Base-by-base conservation (phyloP, 257 asterid species). In the Ilex aquifolium region DNA sequence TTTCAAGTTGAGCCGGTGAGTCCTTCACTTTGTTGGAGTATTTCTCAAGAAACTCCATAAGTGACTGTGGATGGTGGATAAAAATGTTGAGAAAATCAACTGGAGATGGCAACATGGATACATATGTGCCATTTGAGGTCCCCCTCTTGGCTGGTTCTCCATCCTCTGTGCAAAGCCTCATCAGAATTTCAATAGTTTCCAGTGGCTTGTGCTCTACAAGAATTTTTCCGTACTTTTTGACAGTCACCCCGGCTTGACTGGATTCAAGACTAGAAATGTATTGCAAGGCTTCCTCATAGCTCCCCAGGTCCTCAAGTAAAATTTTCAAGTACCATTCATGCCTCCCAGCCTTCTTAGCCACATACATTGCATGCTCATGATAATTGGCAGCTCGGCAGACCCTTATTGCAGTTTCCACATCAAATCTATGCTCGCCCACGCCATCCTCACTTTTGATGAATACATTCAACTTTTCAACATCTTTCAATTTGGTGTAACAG, bases 321-420 rank as follows among this genome's bases (percentile, higher is more conserved):
- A 91, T 91, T 83, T 91, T 91, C 84, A 91, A 79, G 76, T 91
- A 91, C 88, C 89, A 82, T 70, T 92, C 97, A 66, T 92, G 99
- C 68, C 82, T 83, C 73, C 97, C 99, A 65, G 99, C 81, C 80
- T 84, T 92, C 79, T 87, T 89, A 54, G 99, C 99, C 51, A 92
- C 99, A 74, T 83, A 92, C 95, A 92, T 89, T 13, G 99, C 99
- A 76, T 92, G 99, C 77, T 92, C 99, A 44, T 89, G 96, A 80
- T 92, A 92, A 75, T 84, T 90, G 46, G 97, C 99, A 42, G 99
- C 96, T 61, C 99, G 82, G 68, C 99, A 91, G 53, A 87, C 98
- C 82, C 82, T 84, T 80, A 91, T 91, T 10, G 95, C 98, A 76
- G 98, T 91, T 78, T 92, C 99, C 10, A 85, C 96, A 67, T 92